phyloP scores from a whole-genome alignment of 805 yeast species.

The Pichia phayaonensis region DNA sequence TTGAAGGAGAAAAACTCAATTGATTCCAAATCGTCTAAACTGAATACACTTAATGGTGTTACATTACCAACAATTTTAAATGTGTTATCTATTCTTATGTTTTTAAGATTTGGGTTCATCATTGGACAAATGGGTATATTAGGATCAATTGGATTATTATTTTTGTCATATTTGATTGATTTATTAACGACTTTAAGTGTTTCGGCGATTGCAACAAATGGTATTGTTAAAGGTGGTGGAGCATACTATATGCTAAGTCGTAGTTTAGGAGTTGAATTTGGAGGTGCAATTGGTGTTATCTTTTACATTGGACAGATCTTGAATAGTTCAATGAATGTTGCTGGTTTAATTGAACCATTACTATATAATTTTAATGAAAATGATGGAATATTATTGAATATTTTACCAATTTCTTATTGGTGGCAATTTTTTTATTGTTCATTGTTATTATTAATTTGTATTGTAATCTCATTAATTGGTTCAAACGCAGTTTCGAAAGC shows the following conservation, averaged over 20 bases:
- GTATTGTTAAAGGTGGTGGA: conserved; percentile 97
- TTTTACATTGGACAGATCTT: conserved; percentile 92
- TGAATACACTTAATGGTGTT: conserved; percentile 83
- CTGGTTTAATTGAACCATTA: conserved; percentile 90
- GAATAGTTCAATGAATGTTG: conserved; percentile 87
- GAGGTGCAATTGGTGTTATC: conserved; percentile 93
- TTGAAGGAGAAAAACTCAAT: neutral
- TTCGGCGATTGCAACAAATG: conserved; percentile 95
- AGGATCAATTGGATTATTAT: conserved; percentile 62
- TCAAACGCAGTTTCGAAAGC: conserved; percentile 75
- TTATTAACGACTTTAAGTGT: conserved; percentile 81
- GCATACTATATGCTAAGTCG: conserved; percentile 97
- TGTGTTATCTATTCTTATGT: conserved; percentile 90
- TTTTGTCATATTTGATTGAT: conserved; percentile 73
- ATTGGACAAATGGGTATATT: conserved; percentile 89
- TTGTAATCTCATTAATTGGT: conserved; percentile 72
- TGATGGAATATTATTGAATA: conserved; percentile 45
- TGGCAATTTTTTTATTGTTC: conserved; percentile 70
- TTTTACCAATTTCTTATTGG: conserved; percentile 61
- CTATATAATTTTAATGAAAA: conserved; percentile 64
- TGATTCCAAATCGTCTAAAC: conserved; percentile 26
- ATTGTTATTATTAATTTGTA: conserved; percentile 57
- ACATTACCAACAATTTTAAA: conserved; percentile 90
- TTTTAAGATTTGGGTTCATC: conserved; percentile 89
- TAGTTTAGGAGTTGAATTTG: conserved; percentile 94